phyloP scores from a whole-genome alignment of 345 rosid species.

The Ailanthus altissimus region DNA sequence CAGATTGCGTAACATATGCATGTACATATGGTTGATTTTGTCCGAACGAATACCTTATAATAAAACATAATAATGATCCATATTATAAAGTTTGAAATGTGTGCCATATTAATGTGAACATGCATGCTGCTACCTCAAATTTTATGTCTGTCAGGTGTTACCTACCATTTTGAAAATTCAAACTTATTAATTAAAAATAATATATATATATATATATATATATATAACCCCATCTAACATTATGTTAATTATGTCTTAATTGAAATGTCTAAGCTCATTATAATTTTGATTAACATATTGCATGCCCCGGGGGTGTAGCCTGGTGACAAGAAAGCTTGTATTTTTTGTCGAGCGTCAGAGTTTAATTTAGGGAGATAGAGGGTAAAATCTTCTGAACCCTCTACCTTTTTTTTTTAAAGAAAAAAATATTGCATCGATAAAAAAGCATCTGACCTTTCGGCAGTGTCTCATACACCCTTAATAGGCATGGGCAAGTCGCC shows the following conservation, averaged over 20 bases:
- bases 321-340: too few species aligned
- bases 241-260: too few species aligned
- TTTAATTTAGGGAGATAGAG: too few species aligned
- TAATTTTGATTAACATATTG: not conserved
- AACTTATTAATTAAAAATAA: not conserved
- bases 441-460: conserved; percentile 6
- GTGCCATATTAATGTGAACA: conserved; percentile 33
- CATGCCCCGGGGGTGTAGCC: too few species aligned
- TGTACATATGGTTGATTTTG: not conserved
- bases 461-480: not conserved
- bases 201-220: too few species aligned
- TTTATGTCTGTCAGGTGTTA: not conserved
- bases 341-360: too few species aligned
- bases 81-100: conserved; percentile 27
- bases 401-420: too few species aligned
- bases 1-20: not conserved
- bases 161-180: not conserved
- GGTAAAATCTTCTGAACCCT: too few species aligned
- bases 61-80: conserved; percentile 5
- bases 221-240: too few species aligned
- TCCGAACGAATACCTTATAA: not conserved
- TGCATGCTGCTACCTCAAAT: not conserved
- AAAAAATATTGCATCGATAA: too few species aligned
- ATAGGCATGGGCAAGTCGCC: not conserved
- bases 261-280: not conserved